Conservation (phyloP, 73 alveolate genomes). For the Paraurostyla sp. region DNA sequence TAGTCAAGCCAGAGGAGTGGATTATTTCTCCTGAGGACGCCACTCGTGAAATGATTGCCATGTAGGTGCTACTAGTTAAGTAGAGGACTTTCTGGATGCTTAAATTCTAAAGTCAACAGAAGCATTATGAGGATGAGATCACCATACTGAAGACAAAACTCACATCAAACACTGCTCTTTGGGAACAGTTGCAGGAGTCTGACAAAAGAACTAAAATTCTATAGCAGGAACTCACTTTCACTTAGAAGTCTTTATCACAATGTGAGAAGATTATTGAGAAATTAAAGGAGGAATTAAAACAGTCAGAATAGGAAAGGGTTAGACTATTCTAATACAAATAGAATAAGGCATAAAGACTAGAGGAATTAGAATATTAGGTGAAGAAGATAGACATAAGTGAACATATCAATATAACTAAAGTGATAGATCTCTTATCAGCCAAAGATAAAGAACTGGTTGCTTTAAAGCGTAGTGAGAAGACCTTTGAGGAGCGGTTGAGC, state of each 20-base stretch:
- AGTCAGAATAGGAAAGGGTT: conserved; percentile 60
- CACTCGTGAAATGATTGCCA: conserved; percentile 46
- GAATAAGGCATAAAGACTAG: conserved; percentile 62
- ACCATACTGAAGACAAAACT: conserved; percentile 75
- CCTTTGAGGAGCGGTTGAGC: conserved; percentile 16
- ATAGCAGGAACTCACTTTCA: conserved; percentile 83
- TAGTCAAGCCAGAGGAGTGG: background rate
- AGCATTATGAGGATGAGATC: conserved; percentile 37
- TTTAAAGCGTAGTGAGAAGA: conserved; percentile 21
- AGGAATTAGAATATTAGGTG: conserved; percentile 65
- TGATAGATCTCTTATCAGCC: conserved; percentile 11
- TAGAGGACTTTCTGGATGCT: conserved; percentile 42
- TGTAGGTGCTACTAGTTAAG: background rate
- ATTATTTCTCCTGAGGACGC: conserved; percentile 49
- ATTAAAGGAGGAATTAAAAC: conserved; percentile 83
- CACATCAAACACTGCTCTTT: conserved; percentile 83
- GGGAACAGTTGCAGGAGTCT: conserved; percentile 88
- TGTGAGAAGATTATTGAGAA: conserved; percentile 89
- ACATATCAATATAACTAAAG: conserved; percentile 43
- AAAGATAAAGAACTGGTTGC: conserved; percentile 26
- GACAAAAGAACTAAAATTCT: conserved; percentile 84
- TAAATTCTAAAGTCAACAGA: background rate
- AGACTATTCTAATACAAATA: conserved; percentile 61
- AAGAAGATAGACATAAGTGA: conserved; percentile 58
- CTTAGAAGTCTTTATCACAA: conserved; percentile 85